A percentile compares a stretch with the other conserved stretches of the same genome.
phyloP scores from a whole-genome alignment of 768 basidiomycete species.

The Kwoniella botswanensis region DNA sequence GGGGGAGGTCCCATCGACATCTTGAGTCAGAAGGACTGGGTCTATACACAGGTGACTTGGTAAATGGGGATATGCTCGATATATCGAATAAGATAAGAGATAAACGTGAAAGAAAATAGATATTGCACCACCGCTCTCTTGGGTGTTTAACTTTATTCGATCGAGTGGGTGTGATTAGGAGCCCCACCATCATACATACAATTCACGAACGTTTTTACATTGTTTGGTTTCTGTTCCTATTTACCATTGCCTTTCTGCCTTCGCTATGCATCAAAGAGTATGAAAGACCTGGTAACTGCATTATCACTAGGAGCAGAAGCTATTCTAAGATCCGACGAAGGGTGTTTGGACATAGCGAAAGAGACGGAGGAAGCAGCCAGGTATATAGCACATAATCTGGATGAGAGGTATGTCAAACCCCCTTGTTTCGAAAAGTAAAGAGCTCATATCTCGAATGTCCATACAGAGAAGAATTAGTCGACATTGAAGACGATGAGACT shows the following conservation, averaged over 20 bases:
- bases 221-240: slow-evolving; percentile 1
- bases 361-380: slow-evolving; percentile 28
- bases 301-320: slow-evolving; percentile 4
- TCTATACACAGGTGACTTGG: slow-evolving; percentile 12
- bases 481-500: neutral
- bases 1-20: slow-evolving; percentile 39
- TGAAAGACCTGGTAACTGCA: neutral
- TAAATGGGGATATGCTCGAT: neutral
- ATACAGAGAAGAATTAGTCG: slow-evolving; percentile 10
- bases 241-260: neutral
- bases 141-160: no score
- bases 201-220: slow-evolving; percentile 11
- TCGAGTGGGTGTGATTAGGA: neutral
- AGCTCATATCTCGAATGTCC: no score
- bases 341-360: slow-evolving; percentile 22
- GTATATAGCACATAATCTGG: slow-evolving; percentile 40
- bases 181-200: neutral
- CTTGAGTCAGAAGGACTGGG: neutral
- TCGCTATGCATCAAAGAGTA: neutral
- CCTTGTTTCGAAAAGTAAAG: neutral
- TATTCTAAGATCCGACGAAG: slow-evolving; percentile 26
- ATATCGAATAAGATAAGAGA: neutral
- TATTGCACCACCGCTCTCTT: no score
- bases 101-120: neutral
- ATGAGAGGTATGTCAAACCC: slow-evolving; percentile 32